These are phyloP conservation scores for Epithele typhae DNA, from an alignment of 768 basidiomycete species.

Conservation along the genomic window DNA sequence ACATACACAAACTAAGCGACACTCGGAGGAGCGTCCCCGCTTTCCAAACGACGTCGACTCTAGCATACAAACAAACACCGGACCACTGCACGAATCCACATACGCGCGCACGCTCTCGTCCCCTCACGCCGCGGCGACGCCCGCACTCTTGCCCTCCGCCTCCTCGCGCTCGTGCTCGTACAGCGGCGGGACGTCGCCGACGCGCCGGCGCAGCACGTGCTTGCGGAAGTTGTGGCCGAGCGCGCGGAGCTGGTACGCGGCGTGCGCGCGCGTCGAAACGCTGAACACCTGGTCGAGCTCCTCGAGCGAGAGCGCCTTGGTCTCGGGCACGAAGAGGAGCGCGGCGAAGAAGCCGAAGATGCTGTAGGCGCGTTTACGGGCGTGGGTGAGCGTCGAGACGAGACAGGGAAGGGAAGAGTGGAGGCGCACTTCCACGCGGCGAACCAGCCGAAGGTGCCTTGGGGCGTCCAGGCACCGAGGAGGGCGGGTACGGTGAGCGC, in stretches of 20 bases:
- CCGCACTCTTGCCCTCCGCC: too few species aligned
- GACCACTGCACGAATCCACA: too few species aligned
- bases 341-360: slow-evolving; percentile 55
- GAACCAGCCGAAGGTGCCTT: slow-evolving; percentile 73
- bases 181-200: slow-evolving; percentile 37
- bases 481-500: slow-evolving; percentile 68
- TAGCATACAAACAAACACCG: too few species aligned
- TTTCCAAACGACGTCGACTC: too few species aligned
- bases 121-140: too few species aligned
- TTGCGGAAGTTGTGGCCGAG: slow-evolving; percentile 49
- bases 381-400: slow-evolving; percentile 31
- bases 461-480: slow-evolving; percentile 52
- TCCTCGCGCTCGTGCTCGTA: slow-evolving; percentile 37
- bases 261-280: slow-evolving; percentile 48
- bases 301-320: slow-evolving; percentile 61
- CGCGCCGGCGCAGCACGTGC: slow-evolving; percentile 42
- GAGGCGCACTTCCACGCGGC: slow-evolving; percentile 42
- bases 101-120: too few species aligned
- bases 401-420: too few species aligned
- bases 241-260: slow-evolving; percentile 51
- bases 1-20: too few species aligned
- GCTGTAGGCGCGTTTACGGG: slow-evolving; percentile 51
- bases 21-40: too few species aligned
- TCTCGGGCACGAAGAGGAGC: slow-evolving; percentile 66
- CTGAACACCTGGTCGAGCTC: slow-evolving; percentile 51